Conservation (phyloP, 2,329 filamentous ascomycete species). For the Ascochyta viciae-villosae region DNA sequence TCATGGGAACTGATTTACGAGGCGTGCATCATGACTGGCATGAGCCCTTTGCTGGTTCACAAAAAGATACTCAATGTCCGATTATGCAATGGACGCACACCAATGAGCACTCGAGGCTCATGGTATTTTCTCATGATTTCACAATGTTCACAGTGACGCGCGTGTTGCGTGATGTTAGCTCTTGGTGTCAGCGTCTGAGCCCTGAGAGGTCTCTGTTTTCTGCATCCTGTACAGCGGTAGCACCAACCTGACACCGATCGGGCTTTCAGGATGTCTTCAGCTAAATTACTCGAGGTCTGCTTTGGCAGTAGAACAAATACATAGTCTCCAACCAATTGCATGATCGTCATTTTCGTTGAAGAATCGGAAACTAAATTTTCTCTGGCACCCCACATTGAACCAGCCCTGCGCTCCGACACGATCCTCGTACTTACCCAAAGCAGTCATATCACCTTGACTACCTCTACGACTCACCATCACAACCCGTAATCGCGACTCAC, state of each 20-base stretch:
- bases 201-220: not conserved
- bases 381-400: conserved; percentile 31
- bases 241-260: not conserved
- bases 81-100: conserved; percentile 44
- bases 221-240: not conserved
- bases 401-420: conserved; percentile 25
- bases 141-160: conserved; percentile 6
- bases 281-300: not conserved
- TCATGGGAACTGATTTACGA: conserved; percentile 45
- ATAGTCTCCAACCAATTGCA: conserved; percentile 5
- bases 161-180: conserved; percentile 1
- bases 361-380: conserved; percentile 32
- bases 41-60: conserved; percentile 40
- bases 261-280: not conserved
- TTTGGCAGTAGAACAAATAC: not conserved
- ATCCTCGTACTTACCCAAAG: conserved; percentile 26
- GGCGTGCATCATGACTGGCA: conserved; percentile 48
- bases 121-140: conserved; percentile 39
- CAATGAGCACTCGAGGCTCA: conserved; percentile 44
- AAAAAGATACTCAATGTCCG: conserved; percentile 49
- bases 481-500: conserved; percentile 7
- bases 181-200: not conserved
- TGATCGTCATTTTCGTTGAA: conserved; percentile 18
- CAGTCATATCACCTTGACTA: conserved; percentile 25
- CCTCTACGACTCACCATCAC: conserved; percentile 6